A percentile compares a stretch with the other conserved stretches of the same genome.
Evolutionary conservation across 1,284 basidiomycete genomes (phyloP).

Genomic region (Singerocomus inundabilis): DNA sequence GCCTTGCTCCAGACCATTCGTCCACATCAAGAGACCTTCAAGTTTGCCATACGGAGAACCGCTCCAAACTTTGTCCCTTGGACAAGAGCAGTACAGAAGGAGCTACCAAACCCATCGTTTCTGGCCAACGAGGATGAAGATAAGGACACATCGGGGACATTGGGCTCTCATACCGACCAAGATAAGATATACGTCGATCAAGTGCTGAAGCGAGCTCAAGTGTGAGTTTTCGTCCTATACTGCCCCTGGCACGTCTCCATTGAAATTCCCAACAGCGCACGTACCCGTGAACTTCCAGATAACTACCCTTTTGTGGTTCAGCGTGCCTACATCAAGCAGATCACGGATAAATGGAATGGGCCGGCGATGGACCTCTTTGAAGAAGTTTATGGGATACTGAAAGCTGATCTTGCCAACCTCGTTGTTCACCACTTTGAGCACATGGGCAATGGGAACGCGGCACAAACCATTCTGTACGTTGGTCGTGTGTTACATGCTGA

Average conservation of each 20-base stretch:
- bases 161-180: slow-evolving; percentile 12
- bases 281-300: slow-evolving; percentile 66
- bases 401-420: slow-evolving; percentile 40
- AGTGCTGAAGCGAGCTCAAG: slow-evolving; percentile 46
- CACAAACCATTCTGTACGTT: slow-evolving; percentile 50
- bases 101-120: slow-evolving; percentile 36
- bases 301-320: slow-evolving; percentile 65
- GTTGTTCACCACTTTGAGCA: slow-evolving; percentile 48
- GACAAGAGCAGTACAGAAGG: slow-evolving; percentile 3
- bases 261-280: slow-evolving; percentile 43
- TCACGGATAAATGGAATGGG: slow-evolving; percentile 48
- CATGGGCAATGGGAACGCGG: slow-evolving; percentile 53
- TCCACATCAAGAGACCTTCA: slow-evolving; percentile 48
- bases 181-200: slow-evolving; percentile 53
- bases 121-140: slow-evolving; percentile 39
- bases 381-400: slow-evolving; percentile 39
- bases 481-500: slow-evolving; percentile 18
- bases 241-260: not conserved
- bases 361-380: slow-evolving; percentile 53
- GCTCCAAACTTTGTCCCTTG: slow-evolving; percentile 51
- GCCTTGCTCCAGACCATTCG: slow-evolving; percentile 57
- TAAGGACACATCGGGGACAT: slow-evolving; percentile 11
- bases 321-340: slow-evolving; percentile 43
- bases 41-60: slow-evolving; percentile 45
- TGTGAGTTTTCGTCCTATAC: slow-evolving; percentile 37